A percentile compares a stretch with the other conserved stretches of the same genome.
Conservation (phyloP, 306 rosid genomes). For the Acacia acuminata region DNA sequence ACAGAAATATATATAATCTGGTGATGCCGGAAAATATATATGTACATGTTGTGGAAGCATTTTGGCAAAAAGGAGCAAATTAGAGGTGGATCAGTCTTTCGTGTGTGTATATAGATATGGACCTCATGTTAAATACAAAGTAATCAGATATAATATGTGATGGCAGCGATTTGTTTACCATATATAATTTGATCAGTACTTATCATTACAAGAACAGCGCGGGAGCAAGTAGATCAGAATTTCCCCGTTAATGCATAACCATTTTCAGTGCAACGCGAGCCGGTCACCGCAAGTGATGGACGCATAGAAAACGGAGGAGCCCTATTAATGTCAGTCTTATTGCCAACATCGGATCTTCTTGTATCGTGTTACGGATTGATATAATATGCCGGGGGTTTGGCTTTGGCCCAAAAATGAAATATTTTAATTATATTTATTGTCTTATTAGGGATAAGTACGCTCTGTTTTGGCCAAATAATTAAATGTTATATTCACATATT, state of each 20-base stretch:
- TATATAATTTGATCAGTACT: background rate
- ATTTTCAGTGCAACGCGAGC: too few relatives aligned
- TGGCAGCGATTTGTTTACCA: background rate
- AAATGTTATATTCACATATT: too few relatives aligned
- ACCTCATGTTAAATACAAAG: background rate
- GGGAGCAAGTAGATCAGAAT: background rate
- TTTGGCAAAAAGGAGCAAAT: background rate
- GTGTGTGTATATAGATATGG: too few relatives aligned
- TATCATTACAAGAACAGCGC: background rate
- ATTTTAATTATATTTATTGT: too few relatives aligned
- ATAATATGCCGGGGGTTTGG: background rate
- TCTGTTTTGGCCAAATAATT: too few relatives aligned
- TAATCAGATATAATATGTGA: background rate
- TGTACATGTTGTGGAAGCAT: constrained; percentile 2
- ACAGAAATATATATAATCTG: background rate
- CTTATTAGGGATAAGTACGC: too few relatives aligned
- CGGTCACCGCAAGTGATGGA: too few relatives aligned
- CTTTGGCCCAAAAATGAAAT: background rate
- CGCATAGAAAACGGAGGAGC: too few relatives aligned
- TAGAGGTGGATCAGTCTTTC: background rate
- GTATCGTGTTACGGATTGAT: background rate
- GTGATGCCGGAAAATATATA: background rate
- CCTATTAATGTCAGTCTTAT: too few relatives aligned
- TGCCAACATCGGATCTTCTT: background rate
- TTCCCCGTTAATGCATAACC: background rate